Evolutionary conservation across 108 stramenopile species (phyloP).

Genomic region (Nitzschia sp.): DNA sequence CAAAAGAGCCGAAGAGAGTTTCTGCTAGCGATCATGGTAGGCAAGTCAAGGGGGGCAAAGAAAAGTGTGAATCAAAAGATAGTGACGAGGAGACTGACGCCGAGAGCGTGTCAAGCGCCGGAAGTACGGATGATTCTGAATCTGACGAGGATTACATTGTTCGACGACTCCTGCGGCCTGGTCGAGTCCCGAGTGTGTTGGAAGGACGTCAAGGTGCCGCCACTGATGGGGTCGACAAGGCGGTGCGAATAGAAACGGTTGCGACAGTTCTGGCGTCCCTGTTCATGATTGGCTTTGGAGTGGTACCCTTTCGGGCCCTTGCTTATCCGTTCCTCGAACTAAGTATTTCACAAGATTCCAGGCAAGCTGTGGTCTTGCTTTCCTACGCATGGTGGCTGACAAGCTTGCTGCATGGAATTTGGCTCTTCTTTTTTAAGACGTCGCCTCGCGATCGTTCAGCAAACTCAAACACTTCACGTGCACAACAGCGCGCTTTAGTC

Average conservation of each 20-base stretch:
- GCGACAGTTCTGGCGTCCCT: slow-evolving; percentile 30
- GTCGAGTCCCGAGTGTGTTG: slow-evolving; percentile 25
- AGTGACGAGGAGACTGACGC: neutral
- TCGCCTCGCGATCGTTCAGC: no score
- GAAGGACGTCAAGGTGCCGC: slow-evolving; percentile 36
- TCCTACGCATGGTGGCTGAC: slow-evolving; percentile 39
- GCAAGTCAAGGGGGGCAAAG: neutral
- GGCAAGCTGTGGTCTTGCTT: neutral
- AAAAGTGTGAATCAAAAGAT: no score
- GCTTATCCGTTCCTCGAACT: neutral
- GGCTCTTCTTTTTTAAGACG: slow-evolving; percentile 33
- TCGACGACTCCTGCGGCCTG: slow-evolving; percentile 34
- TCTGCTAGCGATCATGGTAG: neutral
- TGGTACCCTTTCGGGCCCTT: slow-evolving; percentile 38
- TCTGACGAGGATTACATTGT: slow-evolving; percentile 37
- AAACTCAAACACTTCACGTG: neutral
- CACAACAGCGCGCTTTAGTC: slow-evolving; percentile 17
- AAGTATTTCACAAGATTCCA: neutral
- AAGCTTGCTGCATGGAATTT: slow-evolving; percentile 40
- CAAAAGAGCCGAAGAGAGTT: no score
- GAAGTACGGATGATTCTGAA: neutral
- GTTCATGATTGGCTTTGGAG: slow-evolving; percentile 46
- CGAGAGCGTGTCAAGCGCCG: neutral
- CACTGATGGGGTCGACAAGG: slow-evolving; percentile 38
- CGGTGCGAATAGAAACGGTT: slow-evolving; percentile 42